Evolutionary conservation across 257 asterid species (phyloP), one percentile per base, ranked within the genome.

Genomic region (Haberlea rhodopensis): DNA sequence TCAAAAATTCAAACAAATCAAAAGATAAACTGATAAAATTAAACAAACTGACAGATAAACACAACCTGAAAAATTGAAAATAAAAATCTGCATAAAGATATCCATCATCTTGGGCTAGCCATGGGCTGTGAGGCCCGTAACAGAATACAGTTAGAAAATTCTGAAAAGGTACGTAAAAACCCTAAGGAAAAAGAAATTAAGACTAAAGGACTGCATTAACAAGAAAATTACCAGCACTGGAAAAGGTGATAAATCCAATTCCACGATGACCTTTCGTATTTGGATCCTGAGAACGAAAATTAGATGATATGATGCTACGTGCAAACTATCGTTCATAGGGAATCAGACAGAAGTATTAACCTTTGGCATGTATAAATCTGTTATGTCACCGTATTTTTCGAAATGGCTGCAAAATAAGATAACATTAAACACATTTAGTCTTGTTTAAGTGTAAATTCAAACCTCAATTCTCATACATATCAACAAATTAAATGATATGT

Each of bases 211-310:
- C 58, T 71, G 46, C 21, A 72, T 25, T 26, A 70, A 59, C 46
- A 37, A 26, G 52, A 15, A 16, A 55, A 71, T 66, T 78, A 90
- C 97, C 99, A 71, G 97, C 75, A 81, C 76, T 78, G n/a, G 87
- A 83, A 60, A 94, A 94, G 71, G 99, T 94, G 78, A 94, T 80
- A 48, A 94, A 94, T 46, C 99, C 99, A 73, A 94, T 94, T 76
- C 97, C 99, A 75, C 99, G 99, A 67, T 94, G 99, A 63, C 95
- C 91, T 77, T 86, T 87, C 55, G 96, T 82, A 51, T 77, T 71
- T 65, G 95, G 95, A 83, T 94, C 99, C 99, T 94, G 75, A 48
- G 43, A 52, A 78, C 52, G 53, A 53, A 32, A 66, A 32, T 34
- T 23, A 66, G 23, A 57, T 22, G 59, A 72, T n/a, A 37, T 34